Conservation (phyloP, 2,329 filamentous ascomycete species). For the Eutypa lata region DNA sequence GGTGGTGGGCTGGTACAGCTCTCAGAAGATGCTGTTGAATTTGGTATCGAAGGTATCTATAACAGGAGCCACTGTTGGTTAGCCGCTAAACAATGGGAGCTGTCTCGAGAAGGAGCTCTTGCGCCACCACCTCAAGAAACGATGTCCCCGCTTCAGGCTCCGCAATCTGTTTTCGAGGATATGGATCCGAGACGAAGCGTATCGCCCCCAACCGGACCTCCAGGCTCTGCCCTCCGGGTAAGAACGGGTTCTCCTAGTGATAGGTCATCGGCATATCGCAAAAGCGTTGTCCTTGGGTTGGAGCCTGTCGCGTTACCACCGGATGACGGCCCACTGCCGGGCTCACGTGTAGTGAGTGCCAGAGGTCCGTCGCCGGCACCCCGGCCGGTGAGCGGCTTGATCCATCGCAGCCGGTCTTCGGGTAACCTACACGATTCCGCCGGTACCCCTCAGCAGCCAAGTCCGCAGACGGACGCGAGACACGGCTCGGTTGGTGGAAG, state of each 20-base stretch:
- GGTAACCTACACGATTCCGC: conserved; percentile 24
- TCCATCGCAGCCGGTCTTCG: conserved; percentile 29
- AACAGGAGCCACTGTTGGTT: conserved; percentile 34
- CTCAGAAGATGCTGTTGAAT: conserved; percentile 56
- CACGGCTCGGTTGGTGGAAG: conserved; percentile 23
- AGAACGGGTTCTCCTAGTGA: conserved; percentile 23
- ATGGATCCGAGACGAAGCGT: conserved; percentile 28
- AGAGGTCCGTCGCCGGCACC: conserved; percentile 19
- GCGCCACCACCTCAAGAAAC: conserved; percentile 18
- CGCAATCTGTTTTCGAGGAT: conserved; percentile 29
- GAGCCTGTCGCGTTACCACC: conserved; percentile 26
- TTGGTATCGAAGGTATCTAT: conserved; percentile 32
- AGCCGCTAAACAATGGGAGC: conserved; percentile 31
- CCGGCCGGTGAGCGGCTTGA: conserved; percentile 21
- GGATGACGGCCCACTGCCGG: conserved; percentile 13
- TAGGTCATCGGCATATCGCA: conserved; percentile 24
- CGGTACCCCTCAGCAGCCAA: conserved; percentile 1
- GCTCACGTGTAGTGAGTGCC: conserved; percentile 23
- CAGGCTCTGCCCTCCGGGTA: conserved; percentile 22
- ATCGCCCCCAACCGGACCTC: conserved; percentile 23
- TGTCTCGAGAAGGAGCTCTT: conserved; percentile 16
- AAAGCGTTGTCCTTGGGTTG: conserved; percentile 29
- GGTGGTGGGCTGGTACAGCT: conserved; percentile 55
- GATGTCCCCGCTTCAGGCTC: conserved; percentile 25
- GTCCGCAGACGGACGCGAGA: conserved; percentile 13